These are phyloP conservation scores for Pleurozium schreberi DNA, from an alignment of 225 moss, liverwort and hornwort species.

Conservation along the genomic window DNA sequence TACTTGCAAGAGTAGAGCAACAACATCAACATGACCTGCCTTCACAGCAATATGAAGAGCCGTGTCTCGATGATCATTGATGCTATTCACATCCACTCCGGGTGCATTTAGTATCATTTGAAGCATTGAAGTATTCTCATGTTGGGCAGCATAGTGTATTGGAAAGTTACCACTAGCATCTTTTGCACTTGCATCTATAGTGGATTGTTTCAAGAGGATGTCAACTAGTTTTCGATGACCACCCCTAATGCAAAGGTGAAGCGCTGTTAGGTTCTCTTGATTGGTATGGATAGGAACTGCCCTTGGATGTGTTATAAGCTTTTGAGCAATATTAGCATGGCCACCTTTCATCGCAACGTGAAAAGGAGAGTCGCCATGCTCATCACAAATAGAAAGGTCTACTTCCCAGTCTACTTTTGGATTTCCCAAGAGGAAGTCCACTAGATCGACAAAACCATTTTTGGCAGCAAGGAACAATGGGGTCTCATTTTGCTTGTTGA, in stretches of 20 bases:
- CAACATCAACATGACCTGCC: background rate
- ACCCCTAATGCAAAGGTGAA: background rate
- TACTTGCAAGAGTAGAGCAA: background rate
- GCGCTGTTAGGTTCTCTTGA: accelerated
- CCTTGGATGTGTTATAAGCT: background rate
- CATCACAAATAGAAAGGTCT: background rate
- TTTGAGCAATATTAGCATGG: background rate
- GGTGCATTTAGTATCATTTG: background rate
- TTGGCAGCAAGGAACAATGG: background rate
- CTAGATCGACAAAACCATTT: background rate
- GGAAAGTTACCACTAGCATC: background rate
- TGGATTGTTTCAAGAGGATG: background rate
- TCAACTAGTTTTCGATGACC: background rate
- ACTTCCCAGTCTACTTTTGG: no score
- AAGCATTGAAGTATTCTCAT: background rate
- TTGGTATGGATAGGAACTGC: accelerated
- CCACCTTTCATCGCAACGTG: accelerated
- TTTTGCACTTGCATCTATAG: accelerated
- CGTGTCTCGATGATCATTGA: background rate
- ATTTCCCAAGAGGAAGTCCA: background rate
- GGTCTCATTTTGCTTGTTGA: background rate
- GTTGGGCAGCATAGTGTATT: background rate
- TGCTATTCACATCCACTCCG: background rate
- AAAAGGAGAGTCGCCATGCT: background rate
- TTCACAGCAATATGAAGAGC: background rate